Percentiles rank a stretch among this genome's conserved stretches.
phyloP scores from a whole-genome alignment of 31 red algal genomes.

The Asparagopsis taxiformis region DNA sequence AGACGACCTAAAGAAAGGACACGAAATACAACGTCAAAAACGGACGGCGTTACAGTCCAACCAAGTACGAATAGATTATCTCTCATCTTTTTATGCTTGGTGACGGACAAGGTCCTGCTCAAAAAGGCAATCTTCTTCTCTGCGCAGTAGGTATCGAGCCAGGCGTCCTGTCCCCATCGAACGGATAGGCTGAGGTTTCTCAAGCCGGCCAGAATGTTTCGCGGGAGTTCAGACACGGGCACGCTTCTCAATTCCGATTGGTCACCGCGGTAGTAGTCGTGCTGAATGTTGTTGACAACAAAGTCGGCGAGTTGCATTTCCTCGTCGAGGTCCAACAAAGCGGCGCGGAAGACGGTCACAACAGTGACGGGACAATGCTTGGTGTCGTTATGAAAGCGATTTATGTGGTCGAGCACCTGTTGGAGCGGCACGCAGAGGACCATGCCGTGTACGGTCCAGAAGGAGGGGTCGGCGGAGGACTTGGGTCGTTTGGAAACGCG shows the following conservation, averaged over 20 bases:
- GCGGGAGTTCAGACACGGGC: conserved; percentile 29
- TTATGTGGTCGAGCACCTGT: conserved; percentile 51
- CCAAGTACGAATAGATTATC: conserved; percentile 61
- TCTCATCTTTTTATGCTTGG: conserved; percentile 6
- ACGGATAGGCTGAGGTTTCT: conserved; percentile 7
- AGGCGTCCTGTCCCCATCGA: conserved; percentile 53
- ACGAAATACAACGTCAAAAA: conserved; percentile 42
- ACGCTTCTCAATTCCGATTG: conserved; percentile 18
- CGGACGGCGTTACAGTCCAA: conserved; percentile 64
- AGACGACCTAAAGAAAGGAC: conserved; percentile 36
- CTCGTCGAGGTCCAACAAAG: conserved; percentile 25
- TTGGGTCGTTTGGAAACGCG: conserved; percentile 58
- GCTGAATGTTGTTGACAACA: conserved; percentile 20
- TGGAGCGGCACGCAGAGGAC: conserved; percentile 60
- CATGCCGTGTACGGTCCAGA: conserved; percentile 69
- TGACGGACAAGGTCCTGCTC: conserved; percentile 6
- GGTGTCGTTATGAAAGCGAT: conserved; percentile 48
- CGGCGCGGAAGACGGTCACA: conserved; percentile 42
- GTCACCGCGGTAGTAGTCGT: conserved; percentile 27
- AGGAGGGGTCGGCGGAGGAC: conserved; percentile 16
- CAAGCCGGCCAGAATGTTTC: conserved; percentile 61
- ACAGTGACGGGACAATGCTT: conserved; percentile 11
- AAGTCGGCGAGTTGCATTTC: conserved; percentile 21
- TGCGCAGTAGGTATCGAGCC: conserved; percentile 59
- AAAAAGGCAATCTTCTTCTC: conserved; percentile 62